Conservation (phyloP, 2,329 filamentous ascomycete species). For the Trichoderma sp. region DNA sequence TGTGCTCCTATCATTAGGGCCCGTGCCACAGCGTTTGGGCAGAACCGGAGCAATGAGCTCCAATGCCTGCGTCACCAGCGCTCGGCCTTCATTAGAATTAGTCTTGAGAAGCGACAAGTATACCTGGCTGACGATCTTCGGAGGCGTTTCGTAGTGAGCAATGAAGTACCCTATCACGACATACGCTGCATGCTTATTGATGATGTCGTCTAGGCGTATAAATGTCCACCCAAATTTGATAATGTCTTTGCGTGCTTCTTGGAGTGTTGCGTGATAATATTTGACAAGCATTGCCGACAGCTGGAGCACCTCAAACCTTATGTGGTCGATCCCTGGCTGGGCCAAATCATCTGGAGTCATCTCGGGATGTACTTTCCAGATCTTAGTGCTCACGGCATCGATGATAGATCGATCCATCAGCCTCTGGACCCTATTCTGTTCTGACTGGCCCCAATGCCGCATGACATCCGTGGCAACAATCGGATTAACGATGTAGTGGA, state of each 20-base stretch:
- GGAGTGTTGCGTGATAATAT: conserved; percentile 82
- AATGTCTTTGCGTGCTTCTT: conserved; percentile 93
- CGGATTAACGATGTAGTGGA: conserved; percentile 91
- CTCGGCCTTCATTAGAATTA: conserved; percentile 90
- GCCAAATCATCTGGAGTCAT: conserved; percentile 80
- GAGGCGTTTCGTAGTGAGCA: conserved; percentile 90
- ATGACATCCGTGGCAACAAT: conserved; percentile 96
- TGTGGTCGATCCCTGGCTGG: conserved; percentile 89
- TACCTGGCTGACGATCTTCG: conserved; percentile 93
- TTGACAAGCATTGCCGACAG: conserved; percentile 94
- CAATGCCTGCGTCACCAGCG: conserved; percentile 88
- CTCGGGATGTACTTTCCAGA: conserved; percentile 87
- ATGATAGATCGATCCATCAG: conserved; percentile 85
- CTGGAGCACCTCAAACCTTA: conserved; percentile 92
- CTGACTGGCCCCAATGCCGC: conserved; percentile 67
- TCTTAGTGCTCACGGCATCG: conserved; percentile 83
- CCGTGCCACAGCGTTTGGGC: conserved; percentile 73
- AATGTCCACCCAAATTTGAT: conserved; percentile 99
- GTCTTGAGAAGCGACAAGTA: conserved; percentile 89
- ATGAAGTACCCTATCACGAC: conserved; percentile 98
- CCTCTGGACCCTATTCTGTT: conserved; percentile 58
- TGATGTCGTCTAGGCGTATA: conserved; percentile 95
- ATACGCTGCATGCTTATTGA: conserved; percentile 98
- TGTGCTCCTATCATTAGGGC: conserved; percentile 68
- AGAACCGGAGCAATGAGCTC: conserved; percentile 94